Conservation (phyloP, 768 basidiomycete genomes). For the Gloeopeniophorella convolvens region DNA sequence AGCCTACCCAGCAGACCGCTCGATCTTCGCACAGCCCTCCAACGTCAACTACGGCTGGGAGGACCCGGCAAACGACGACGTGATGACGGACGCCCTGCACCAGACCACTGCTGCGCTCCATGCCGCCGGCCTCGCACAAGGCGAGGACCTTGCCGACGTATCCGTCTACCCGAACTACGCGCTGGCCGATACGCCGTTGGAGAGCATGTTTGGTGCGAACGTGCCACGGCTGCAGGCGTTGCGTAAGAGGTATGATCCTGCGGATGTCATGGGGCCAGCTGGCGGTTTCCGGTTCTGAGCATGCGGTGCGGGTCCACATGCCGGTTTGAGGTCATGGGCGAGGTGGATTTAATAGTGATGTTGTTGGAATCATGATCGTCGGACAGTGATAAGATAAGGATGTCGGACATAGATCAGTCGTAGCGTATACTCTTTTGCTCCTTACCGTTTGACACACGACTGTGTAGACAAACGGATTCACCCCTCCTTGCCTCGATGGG, state of each 20-base stretch:
- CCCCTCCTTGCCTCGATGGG: too few relatives aligned
- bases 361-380: too few relatives aligned
- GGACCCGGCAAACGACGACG: conserved; percentile 30
- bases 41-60: not conserved
- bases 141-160: conserved; percentile 14
- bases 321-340: too few relatives aligned
- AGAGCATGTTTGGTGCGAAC: conserved; percentile 19
- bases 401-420: too few relatives aligned
- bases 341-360: too few relatives aligned
- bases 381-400: too few relatives aligned
- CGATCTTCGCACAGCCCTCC: conserved; percentile 1
- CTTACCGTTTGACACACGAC: too few relatives aligned
- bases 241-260: conserved; percentile 12
- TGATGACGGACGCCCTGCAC: conserved; percentile 36
- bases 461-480: too few relatives aligned
- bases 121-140: conserved; percentile 17
- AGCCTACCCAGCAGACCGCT: conserved; percentile 14
- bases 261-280: conserved; percentile 21
- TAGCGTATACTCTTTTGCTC: too few relatives aligned
- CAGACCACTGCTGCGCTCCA: not conserved
- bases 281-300: conserved; percentile 24
- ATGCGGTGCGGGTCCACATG: too few relatives aligned
- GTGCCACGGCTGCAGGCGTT: conserved; percentile 10
- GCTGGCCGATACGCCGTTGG: conserved; percentile 12
- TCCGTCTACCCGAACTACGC: conserved; percentile 19